Evolutionary conservation across 2,329 filamentous ascomycete genomes (phyloP).

Genomic region (Fusarium sp.): DNA sequence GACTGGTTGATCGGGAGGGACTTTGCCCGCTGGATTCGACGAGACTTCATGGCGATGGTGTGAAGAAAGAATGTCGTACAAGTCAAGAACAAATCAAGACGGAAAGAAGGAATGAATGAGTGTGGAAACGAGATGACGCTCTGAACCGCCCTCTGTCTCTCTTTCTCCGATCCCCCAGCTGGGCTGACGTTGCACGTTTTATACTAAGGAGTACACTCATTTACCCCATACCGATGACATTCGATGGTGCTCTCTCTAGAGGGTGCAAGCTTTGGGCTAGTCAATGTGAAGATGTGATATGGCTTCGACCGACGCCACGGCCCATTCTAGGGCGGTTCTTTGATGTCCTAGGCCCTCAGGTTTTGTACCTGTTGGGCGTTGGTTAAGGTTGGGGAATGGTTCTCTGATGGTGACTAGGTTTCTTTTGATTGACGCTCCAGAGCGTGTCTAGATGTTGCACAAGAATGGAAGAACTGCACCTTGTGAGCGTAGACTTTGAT

Average conservation of each 20-base stretch:
- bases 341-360: background rate
- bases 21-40: constrained; percentile 25
- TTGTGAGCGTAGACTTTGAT: background rate
- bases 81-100: background rate
- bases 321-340: background rate
- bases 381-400: background rate
- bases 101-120: constrained; percentile 8
- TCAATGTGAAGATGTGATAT: constrained; percentile 20
- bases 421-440: background rate
- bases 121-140: constrained; percentile 11
- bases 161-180: background rate
- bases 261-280: constrained; percentile 31
- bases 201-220: constrained; percentile 11
- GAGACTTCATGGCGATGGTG: constrained; percentile 22
- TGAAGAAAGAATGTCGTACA: constrained; percentile 1
- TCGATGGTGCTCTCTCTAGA: background rate
- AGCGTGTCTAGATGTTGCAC: background rate
- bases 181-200: constrained; percentile 22
- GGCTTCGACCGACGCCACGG: constrained; percentile 20
- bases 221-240: background rate
- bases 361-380: background rate
- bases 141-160: constrained; percentile 8
- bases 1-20: constrained; percentile 18
- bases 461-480: background rate
- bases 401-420: background rate